Conservation (phyloP, 75 land plant species). For the Sequoiadendron giganteum region DNA sequence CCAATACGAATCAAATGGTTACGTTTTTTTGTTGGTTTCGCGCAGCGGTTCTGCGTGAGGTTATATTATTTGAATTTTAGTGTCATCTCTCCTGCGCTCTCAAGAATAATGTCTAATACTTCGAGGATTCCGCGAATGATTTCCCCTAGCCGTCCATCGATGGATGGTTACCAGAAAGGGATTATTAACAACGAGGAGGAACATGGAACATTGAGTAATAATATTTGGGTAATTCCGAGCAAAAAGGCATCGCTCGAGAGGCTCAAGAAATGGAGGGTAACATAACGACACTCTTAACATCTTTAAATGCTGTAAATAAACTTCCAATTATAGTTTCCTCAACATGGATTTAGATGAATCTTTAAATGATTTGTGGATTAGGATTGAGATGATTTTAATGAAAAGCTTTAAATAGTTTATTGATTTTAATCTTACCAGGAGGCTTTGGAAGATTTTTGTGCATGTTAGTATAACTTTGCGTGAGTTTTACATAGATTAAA, state of each 20-base stretch:
- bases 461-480: too few species aligned
- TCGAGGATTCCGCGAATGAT: not conserved
- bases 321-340: too few species aligned
- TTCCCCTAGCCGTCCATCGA: not conserved
- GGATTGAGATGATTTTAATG: too few species aligned
- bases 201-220: not conserved
- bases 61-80: not conserved
- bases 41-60: not conserved
- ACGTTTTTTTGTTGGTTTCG: not conserved
- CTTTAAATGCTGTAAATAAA: too few species aligned
- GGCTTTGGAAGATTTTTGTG: too few species aligned
- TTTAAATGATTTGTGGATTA: too few species aligned
- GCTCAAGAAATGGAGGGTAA: slow-evolving; percentile 13
- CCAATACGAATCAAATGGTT: too few species aligned
- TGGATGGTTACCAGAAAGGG: not conserved
- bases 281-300: not conserved
- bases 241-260: not conserved
- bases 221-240: not conserved
- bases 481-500: too few species aligned
- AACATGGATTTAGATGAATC: too few species aligned
- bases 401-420: too few species aligned
- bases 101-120: not conserved
- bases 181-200: not conserved
- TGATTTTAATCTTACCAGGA: too few species aligned
- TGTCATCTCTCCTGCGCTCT: slow-evolving; percentile 13